A percentile compares a stretch with the other conserved stretches of the same genome.
Evolutionary conservation across 805 yeast genomes (phyloP).

Genomic region (Zygotorulaspora chibaensis): DNA sequence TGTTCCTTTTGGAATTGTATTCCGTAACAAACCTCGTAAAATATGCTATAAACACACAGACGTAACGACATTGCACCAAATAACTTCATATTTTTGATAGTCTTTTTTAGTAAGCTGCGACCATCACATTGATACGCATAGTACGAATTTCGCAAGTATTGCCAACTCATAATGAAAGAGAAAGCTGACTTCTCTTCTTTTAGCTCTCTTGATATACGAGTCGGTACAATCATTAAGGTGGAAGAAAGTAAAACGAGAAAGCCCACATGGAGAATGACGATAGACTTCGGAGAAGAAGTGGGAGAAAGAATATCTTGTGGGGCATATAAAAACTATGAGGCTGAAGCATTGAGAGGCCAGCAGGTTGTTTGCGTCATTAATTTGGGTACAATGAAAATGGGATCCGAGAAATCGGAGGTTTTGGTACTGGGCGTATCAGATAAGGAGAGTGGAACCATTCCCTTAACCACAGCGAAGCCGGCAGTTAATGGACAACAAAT

Average conservation of each 20-base stretch:
- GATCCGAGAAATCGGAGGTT: neutral
- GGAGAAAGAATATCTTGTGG: neutral
- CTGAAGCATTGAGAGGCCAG: neutral
- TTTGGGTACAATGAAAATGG: neutral
- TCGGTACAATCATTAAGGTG: neutral
- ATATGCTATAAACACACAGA: too few species aligned
- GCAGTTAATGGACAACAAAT: neutral
- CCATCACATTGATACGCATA: too few species aligned
- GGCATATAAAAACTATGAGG: neutral
- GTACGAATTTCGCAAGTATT: too few species aligned
- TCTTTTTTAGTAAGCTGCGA: too few species aligned
- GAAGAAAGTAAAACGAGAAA: neutral
- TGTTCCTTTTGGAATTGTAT: too few species aligned
- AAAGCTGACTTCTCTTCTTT: neutral
- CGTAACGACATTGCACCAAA: too few species aligned
- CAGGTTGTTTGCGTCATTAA: neutral
- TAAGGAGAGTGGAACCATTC: neutral
- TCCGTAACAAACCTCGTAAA: too few species aligned
- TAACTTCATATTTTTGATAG: too few species aligned
- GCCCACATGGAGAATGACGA: neutral
- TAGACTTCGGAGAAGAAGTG: neutral
- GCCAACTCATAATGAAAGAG: neutral
- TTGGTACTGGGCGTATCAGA: neutral
- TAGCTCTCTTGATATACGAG: neutral
- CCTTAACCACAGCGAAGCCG: neutral